Base-by-base conservation (phyloP, 106 monocot genomes). In the Apostasia ramifera region DNA sequence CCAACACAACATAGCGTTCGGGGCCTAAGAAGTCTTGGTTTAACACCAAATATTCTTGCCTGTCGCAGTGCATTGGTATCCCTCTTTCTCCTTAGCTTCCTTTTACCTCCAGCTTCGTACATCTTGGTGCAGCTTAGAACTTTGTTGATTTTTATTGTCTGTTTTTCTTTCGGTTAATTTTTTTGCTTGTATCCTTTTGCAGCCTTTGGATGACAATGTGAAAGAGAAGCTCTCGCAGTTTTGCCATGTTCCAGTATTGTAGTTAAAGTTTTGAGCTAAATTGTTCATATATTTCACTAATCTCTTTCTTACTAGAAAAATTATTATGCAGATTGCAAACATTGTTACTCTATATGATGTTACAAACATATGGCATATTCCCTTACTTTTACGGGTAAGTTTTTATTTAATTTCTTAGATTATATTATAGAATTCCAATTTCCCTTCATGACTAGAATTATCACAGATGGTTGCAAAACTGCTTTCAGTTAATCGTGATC, bases 331-430 rank as follows among this genome's bases (percentile, higher is more conserved):
- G 87, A 75, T 58, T 13, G 42, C 59, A 44, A 77, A 81, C 73
- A 80, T 88, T n/a, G n/a, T 83, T 40, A 81, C 80, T 55, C 78
- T 88, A 63, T 70, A 88, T 63, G 83, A 88, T 78, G 87, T 88
- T 55, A 53, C 83, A 66, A 88, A 88, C 75, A 88, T 88, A 50
- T 88, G 87, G 87, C 83, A 71, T 60, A 83, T 74, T 46, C 74
- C 74, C 38, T 74, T 66, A 55, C 66, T 74, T n/a, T 57, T 74
- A 57, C 66, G 66, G 70, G 87, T 83, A 78, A 11, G 68, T 55
- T 38, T 65, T 62, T 11, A 11, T 68, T 67, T 67, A 6, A 4
- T 6, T 4, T 52, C 10, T 4, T 52, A 52, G 10, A 4, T 52
- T 52, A 10, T 52, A 4, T 6, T 52, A 6, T 6, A 52, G 52